Conservation (phyloP, 306 rosid genomes). For the Neltuma alba region DNA sequence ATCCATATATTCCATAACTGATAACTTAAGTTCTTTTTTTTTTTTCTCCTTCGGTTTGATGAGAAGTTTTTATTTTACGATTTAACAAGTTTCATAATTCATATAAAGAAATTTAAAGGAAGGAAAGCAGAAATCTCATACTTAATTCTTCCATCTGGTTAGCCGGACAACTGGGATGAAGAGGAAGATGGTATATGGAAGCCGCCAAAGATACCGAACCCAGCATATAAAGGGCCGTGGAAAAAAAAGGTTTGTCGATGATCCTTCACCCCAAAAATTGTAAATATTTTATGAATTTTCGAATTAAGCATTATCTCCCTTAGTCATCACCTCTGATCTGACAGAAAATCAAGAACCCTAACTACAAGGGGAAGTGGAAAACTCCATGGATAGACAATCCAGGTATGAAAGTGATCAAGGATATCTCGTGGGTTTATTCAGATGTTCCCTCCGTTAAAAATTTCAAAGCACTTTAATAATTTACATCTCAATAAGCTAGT, state of each 20-base stretch:
- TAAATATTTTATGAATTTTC: not conserved
- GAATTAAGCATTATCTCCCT: conserved; percentile 29
- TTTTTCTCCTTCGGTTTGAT: conserved; percentile 18
- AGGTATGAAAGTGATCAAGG: conserved; percentile 36
- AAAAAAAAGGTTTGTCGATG: conserved; percentile 68
- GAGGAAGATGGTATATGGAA: conserved; percentile 90
- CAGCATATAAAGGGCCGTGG: conserved; percentile 96
- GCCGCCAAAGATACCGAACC: conserved; percentile 93
- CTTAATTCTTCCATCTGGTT: conserved; percentile 27
- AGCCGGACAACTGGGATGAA: conserved; percentile 94
- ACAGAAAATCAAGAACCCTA: conserved; percentile 56
- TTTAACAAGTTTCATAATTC: conserved; percentile 17
- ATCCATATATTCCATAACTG: not conserved
- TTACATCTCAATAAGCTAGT: not conserved
- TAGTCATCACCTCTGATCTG: conserved; percentile 31
- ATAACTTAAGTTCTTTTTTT: conserved; percentile 15
- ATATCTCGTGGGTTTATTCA: conserved; percentile 24
- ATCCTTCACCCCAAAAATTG: not conserved
- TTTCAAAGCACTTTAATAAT: not conserved
- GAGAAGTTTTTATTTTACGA: conserved; percentile 17
- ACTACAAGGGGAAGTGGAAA: conserved; percentile 70
- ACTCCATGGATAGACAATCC: conserved; percentile 66
- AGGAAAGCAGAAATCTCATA: not conserved
- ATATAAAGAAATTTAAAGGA: not conserved
- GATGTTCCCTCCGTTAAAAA: not conserved